Base-by-base conservation (phyloP, 306 rosid species). In the Lithocarpus polystachyus region DNA sequence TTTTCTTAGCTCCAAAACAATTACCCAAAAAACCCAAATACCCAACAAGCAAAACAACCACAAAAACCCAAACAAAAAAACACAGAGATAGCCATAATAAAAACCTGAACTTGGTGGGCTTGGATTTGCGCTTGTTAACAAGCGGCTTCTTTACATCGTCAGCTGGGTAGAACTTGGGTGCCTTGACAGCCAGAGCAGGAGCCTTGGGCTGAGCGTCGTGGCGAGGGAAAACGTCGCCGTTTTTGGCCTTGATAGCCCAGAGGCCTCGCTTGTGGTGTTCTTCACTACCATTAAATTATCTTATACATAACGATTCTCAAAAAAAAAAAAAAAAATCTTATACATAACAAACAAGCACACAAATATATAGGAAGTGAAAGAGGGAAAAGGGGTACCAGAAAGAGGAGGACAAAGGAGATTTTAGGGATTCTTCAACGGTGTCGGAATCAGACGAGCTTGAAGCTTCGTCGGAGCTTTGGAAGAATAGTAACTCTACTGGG, bases 211-310 rank as follows among this genome's bases (percentile, higher is more conserved):
- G 68, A 48, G 88, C 80, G 19, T 89, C 92, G 64, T 90, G 92
- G 40, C 82, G 89, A n/a, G 95, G 95, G 12, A 90, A 90, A 31
- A 6, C 81, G 62, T 91, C 95, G 8, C 95, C 95, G 31, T 90
- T 87, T 77, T 90, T 90, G 14, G 95, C 95, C 85, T 90, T 90
- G 75, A 90, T 89, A 12, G 95, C 95, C 95, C 92, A 90, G 17
- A 90, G 83, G 0, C 95, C 95, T 10, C 89, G 84, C 77, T 90
- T 90, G 82, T 90, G 95, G 74, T 90, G n/a, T n/a, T n/a, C n/a
- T n/a, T n/a, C n/a, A n/a, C n/a, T n/a, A n/a, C n/a, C n/a, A n/a
- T n/a, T n/a, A n/a, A n/a, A n/a, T n/a, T n/a, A n/a, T n/a, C n/a
- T n/a, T n/a, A n/a, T n/a, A n/a, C n/a, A n/a, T n/a, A n/a, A n/a